A percentile compares a stretch with the other conserved stretches of the same genome.
Evolutionary conservation across 805 yeast species (phyloP).

Genomic region (Kodamaea restingae): DNA sequence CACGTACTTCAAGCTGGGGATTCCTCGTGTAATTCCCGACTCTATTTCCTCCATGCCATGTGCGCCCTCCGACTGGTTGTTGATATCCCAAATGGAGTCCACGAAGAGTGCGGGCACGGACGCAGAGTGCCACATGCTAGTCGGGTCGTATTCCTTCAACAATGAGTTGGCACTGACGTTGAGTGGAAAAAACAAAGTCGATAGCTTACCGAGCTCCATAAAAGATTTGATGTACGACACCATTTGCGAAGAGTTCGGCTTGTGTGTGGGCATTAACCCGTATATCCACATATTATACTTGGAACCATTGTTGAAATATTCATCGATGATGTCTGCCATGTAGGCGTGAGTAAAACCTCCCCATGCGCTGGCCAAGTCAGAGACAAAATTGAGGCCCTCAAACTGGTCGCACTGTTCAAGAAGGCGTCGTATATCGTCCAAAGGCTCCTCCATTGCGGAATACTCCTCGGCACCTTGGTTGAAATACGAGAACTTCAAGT

Average conservation of each 20-base stretch:
- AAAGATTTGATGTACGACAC: constrained; percentile 45
- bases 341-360: constrained; percentile 62
- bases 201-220: constrained; percentile 42
- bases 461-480: constrained; percentile 61
- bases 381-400: constrained; percentile 63
- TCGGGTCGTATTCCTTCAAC: constrained; percentile 10
- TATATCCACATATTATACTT: constrained; percentile 37
- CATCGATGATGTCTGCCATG: constrained; percentile 61
- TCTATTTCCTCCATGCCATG: constrained; percentile 43
- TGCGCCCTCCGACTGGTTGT: constrained; percentile 30
- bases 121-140: constrained; percentile 42
- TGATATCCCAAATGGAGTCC: constrained; percentile 43
- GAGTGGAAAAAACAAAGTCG: constrained; percentile 57
- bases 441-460: constrained; percentile 25
- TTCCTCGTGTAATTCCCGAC: constrained; percentile 39
- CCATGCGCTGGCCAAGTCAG: constrained; percentile 81
- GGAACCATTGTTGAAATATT: constrained; percentile 46
- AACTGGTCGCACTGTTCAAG: constrained; percentile 75
- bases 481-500: constrained; percentile 42
- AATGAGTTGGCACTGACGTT: constrained; percentile 1
- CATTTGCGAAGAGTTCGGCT: constrained; percentile 15
- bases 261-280: constrained; percentile 39
- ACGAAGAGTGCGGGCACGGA: constrained; percentile 27
- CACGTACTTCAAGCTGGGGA: constrained; percentile 46
- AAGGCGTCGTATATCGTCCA: constrained; percentile 55